Base-by-base conservation (phyloP, 495 filamentous ascomycete genomes). In the Penicillium taxi region DNA sequence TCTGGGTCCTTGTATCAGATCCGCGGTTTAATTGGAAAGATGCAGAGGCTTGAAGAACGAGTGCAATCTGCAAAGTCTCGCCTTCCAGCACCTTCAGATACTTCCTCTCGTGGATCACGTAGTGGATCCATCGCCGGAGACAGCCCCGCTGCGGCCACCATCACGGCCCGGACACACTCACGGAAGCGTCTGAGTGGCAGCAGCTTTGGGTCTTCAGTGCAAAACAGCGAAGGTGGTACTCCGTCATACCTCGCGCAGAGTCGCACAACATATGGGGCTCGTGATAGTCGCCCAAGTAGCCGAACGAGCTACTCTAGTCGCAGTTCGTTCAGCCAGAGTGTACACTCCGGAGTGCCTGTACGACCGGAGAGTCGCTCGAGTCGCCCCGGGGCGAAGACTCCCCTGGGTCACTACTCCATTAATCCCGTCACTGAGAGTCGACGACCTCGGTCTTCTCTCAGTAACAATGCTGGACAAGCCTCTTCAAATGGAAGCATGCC, bases 41-140 rank as follows among this genome's bases (percentile, higher is more conserved):
- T 98, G 93, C 86, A 94, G 58, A 79, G 82, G 44, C 77, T 98
- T 26, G 93, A 96, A 58, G 82, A 89, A 39, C 73, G 90, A 20
- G 88, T 98, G 5, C 88, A 96, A 32, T 86, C 82, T n/a, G 91
- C 84, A 16, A 78, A 86, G 43, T 94, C 87, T 21, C 94, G 94
- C 57, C 74, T 98, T 2, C 91, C 91, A 1, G 83, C 77, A 4
- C 85, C 85, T 7, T 75, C 75, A 9, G 74, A 66, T 32, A 89
- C 85, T 2, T 88, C 91, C 4, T 86, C 89, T n/a, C 80, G 81
- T 18, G 69, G 73, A 18, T 90, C 86, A 1, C 42, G 42, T 2
- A 18, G 31, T 29, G 72, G 73, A 2, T 74, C 70, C 20, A 60
- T 72, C 1, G 36, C 71, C 2, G 69, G 68, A 7, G 65, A 72